Evolutionary conservation across 306 rosid species (phyloP), one percentile per base, ranked within the genome.

Genomic region (Cucurbita pepo): DNA sequence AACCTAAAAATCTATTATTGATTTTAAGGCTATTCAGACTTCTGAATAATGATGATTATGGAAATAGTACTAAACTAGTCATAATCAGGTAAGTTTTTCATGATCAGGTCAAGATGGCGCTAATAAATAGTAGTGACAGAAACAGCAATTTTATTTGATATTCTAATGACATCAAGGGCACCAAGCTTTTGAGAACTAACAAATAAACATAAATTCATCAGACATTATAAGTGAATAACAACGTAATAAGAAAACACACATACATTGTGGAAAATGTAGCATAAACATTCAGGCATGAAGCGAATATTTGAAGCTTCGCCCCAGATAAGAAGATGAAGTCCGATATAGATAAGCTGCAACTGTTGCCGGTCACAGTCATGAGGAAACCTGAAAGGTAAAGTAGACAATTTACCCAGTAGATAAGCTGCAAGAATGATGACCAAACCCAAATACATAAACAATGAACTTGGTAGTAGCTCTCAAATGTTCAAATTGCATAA

Each of bases 301-400:
- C 99, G 95, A 78, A 89, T 56, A 78, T 95, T 95, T 80, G 99
- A 91, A 85, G 99, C 99, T 87, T 95, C 99, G 47, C 99, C 99
- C 99, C 99, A 95, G 75, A 95, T 89, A 77, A 95, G 97, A 85
- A 95, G 87, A 88, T 91, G 90, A 76, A 95, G 99, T 44, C 87
- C 95, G 65, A 89, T 86, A 82, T 85, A 91, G 61, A 95, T 85
- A 58, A 95, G 90, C 52, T 85, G 81, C 81, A 91, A 44, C 72
- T 88, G 96, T 79, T 88, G 86, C 52, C 12, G 75, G 80, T 83
- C 76, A 62, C 58, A 69, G 56, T 55, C 75, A 43, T 7, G 83
- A 19, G 85, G 89, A 80, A 66, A 82, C 82, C 99, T 95, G 79
- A 38, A 61, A 71, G 47, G 65, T 43, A 56, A 22, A 52, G 56